These are phyloP conservation scores for Tetrapisispora taiwanensis DNA, from an alignment of 805 yeast genomes.

Conservation along the genomic window DNA sequence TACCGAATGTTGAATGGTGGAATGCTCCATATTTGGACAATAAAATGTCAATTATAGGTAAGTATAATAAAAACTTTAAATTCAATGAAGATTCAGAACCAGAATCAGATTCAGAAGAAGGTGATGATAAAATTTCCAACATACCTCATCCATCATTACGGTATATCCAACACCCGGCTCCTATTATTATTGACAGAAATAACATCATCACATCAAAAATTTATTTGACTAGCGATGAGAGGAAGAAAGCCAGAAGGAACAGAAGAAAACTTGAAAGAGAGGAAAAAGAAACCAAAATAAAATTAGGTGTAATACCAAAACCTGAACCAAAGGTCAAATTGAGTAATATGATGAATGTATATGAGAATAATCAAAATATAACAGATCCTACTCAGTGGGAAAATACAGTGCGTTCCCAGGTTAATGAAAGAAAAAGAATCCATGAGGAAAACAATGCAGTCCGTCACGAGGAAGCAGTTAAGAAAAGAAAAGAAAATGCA, in stretches of 20 bases:
- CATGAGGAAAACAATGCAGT: slow-evolving; percentile 56
- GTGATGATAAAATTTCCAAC: not conserved
- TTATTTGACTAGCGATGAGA: slow-evolving; percentile 66
- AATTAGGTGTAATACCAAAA: slow-evolving; percentile 73
- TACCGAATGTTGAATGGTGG: slow-evolving; percentile 86
- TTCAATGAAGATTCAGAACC: slow-evolving; percentile 16
- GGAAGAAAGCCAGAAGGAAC: slow-evolving; percentile 61
- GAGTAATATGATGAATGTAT: slow-evolving; percentile 74
- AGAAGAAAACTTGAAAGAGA: slow-evolving; percentile 53
- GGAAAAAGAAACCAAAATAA: slow-evolving; percentile 67
- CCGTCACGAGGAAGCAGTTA: slow-evolving; percentile 34
- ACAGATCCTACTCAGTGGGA: slow-evolving; percentile 86
- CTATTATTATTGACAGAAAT: slow-evolving; percentile 42
- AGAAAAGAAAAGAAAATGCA: slow-evolving; percentile 5
- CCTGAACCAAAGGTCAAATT: slow-evolving; percentile 85
- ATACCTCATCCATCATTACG: slow-evolving; percentile 41
- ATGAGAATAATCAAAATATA: slow-evolving; percentile 70
- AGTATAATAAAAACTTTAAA: slow-evolving; percentile 27
- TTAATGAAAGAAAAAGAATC: slow-evolving; percentile 44
- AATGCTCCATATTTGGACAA: slow-evolving; percentile 48
- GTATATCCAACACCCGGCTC: slow-evolving; percentile 79
- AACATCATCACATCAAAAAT: slow-evolving; percentile 36
- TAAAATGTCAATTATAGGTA: slow-evolving; percentile 31
- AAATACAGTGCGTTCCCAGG: slow-evolving; percentile 54
- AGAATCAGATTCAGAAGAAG: slow-evolving; percentile 7